Base-by-base conservation (phyloP, 495 filamentous ascomycete genomes). In the Thozetella sp. region DNA sequence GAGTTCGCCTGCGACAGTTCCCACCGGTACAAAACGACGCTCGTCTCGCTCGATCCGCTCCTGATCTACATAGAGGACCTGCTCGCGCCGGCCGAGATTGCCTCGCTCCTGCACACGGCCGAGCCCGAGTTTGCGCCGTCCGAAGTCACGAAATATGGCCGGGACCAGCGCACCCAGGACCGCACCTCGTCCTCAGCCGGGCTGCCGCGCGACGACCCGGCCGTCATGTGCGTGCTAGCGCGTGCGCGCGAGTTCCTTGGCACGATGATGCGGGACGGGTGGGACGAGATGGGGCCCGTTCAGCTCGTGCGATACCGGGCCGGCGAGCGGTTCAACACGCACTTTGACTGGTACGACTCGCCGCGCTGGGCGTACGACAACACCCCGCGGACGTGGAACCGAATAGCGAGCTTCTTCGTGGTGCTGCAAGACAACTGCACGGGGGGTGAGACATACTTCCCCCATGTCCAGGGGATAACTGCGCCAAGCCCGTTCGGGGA, bases 401-500 rank as follows among this genome's bases (percentile, higher is more conserved):
- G 81, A 9, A 50, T 80, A 1, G 76, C 80, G 6, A 76, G 75
- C 60, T 80, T 83, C 73, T 81, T 80, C 56, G 75, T 73, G n/a
- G 72, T 78, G 24, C 58, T 82, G 57, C 69, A 78, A 59, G 70
- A 66, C 30, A 58, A 68, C 51, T 80, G 76, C 62, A 70, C 67
- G 1, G 79, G 70, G 2, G 78, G 79, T 1, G 77, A 80, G 68
- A 83, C 79, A 0, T 69, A 77, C 63, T 81, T 83, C 55, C 80
- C 77, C 0, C 65, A 69, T 51, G 65, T 78, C 27, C 72, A 75
- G 55, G 45, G 58, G 0, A 71, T 77, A 0, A 56, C 56, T 0
- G 25, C 59, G 0, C 59, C 56, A 4, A 64, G 62, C 43, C 67
- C 67, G 1, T 22, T 25, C 23, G 63, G 67, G 2, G 66, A 64